Percentiles rank a stretch among this genome's conserved stretches.
Evolutionary conservation across 768 basidiomycete genomes (phyloP).

Genomic region (Tulasnella sp.): DNA sequence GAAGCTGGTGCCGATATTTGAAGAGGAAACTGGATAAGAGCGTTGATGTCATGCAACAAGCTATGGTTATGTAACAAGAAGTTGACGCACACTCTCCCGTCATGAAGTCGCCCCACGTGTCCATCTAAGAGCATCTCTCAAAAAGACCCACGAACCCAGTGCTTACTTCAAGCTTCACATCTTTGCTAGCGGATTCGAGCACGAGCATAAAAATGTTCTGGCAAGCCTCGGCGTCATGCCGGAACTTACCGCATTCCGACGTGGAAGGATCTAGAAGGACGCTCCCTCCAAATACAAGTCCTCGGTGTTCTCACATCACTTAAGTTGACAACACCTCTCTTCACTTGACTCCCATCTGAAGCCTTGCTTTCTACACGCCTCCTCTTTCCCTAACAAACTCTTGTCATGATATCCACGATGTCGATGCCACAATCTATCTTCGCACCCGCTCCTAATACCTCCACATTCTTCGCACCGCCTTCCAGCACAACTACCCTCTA

Average conservation of each 20-base stretch:
- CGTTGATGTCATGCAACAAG: no score
- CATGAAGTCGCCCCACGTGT: background rate
- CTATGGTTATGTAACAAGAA: no score
- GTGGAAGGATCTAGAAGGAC: no score
- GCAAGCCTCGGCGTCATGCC: background rate
- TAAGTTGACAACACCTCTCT: no score
- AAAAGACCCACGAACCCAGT: background rate
- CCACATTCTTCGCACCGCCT: background rate
- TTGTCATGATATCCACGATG: background rate
- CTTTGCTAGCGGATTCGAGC: background rate
- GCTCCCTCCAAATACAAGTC: background rate
- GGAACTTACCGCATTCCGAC: no score
- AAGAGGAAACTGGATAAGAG: no score
- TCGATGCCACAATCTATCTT: conserved; percentile 8
- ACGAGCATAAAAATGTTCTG: no score
- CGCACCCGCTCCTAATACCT: background rate
- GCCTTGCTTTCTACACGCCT: no score
- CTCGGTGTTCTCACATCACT: background rate
- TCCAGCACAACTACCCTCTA: background rate
- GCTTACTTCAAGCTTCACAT: background rate
- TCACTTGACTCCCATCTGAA: no score
- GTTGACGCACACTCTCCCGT: background rate
- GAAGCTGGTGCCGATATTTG: no score
- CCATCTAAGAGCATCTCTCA: background rate
- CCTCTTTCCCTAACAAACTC: no score